These are phyloP conservation scores for Aspergillus clavatus DNA, from an alignment of 2,329 filamentous ascomycete species.

Conservation along the genomic window DNA sequence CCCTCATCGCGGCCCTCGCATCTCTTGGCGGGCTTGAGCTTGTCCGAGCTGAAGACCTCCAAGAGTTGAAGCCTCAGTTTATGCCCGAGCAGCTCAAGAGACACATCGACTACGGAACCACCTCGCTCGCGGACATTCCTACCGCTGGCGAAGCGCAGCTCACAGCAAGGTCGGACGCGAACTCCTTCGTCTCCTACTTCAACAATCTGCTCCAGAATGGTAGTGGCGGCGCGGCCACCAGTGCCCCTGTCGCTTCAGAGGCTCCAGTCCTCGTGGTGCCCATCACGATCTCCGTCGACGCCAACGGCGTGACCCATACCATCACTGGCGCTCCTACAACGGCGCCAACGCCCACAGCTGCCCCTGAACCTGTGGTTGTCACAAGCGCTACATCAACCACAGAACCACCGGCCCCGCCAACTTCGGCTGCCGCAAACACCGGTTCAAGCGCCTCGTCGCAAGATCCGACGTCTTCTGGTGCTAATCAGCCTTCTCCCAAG, in stretches of 20 bases:
- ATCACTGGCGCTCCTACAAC: slow-evolving; percentile 11
- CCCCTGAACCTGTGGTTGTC: not conserved
- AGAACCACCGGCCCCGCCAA: not conserved
- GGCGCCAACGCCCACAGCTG: not conserved
- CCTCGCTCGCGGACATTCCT: slow-evolving; percentile 1
- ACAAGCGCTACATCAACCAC: not conserved
- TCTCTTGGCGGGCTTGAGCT: slow-evolving; percentile 32
- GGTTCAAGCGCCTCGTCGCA: not conserved
- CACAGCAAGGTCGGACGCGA: slow-evolving; percentile 1
- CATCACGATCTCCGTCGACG: slow-evolving; percentile 20
- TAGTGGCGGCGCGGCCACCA: not conserved
- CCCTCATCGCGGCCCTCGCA: slow-evolving; percentile 30
- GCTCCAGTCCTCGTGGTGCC: slow-evolving; percentile 16
- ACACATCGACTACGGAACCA: slow-evolving; percentile 9
- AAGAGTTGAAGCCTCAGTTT: slow-evolving; percentile 31
- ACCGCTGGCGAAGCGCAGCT: not conserved
- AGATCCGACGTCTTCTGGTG: not conserved
- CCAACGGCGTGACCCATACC: slow-evolving; percentile 21
- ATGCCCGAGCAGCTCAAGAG: slow-evolving; percentile 32
- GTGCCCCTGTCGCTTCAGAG: slow-evolving; percentile 1
- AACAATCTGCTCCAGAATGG: not conserved
- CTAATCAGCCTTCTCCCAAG: not conserved
- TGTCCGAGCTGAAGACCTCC: slow-evolving; percentile 28
- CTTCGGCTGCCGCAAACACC: not conserved
- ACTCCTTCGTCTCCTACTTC: not conserved